A percentile compares a stretch with the other conserved stretches of the same genome.
phyloP scores from a whole-genome alignment of 2,329 filamentous ascomycete genomes.

The Berkeleyomyces basicola region DNA sequence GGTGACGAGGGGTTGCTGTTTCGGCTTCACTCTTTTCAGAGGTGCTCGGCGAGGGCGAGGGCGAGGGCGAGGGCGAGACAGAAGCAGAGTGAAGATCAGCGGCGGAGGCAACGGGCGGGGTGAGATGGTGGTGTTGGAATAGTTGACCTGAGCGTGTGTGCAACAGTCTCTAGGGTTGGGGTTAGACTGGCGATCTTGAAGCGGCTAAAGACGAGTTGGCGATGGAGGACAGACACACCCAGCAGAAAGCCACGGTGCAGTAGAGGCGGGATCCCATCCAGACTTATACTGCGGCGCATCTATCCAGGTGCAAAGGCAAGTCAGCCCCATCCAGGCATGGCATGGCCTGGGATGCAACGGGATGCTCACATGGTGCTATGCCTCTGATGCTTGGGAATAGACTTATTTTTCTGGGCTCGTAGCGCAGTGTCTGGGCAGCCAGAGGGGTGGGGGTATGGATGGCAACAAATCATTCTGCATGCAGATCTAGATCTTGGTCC shows the following conservation, averaged over 20 bases:
- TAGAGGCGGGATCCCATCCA: neutral
- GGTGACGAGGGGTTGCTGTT: neutral
- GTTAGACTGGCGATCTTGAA: too few relatives aligned
- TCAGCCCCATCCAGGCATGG: neutral
- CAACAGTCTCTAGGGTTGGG: too few relatives aligned
- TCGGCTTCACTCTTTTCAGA: too few relatives aligned
- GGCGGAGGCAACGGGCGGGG: too few relatives aligned
- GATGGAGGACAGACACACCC: too few relatives aligned
- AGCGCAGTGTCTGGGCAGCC: constrained; percentile 1
- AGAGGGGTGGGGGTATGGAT: constrained; percentile 2
- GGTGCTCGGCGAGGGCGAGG: too few relatives aligned
- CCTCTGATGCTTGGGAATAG: neutral
- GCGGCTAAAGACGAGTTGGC: too few relatives aligned
- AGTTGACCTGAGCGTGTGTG: too few relatives aligned
- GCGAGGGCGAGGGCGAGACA: too few relatives aligned
- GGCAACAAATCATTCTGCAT: neutral
- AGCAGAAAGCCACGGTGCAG: neutral
- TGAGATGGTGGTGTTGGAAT: too few relatives aligned
- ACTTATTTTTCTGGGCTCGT: neutral
- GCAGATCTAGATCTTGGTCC: neutral
- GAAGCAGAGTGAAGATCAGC: too few relatives aligned
- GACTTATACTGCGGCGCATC: neutral
- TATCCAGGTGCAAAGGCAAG: neutral
- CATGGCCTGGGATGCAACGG: neutral
- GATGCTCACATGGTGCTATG: neutral